Evolutionary conservation across 2,329 filamentous ascomycete genomes (phyloP).

Genomic region (Orbilia oligospora): DNA sequence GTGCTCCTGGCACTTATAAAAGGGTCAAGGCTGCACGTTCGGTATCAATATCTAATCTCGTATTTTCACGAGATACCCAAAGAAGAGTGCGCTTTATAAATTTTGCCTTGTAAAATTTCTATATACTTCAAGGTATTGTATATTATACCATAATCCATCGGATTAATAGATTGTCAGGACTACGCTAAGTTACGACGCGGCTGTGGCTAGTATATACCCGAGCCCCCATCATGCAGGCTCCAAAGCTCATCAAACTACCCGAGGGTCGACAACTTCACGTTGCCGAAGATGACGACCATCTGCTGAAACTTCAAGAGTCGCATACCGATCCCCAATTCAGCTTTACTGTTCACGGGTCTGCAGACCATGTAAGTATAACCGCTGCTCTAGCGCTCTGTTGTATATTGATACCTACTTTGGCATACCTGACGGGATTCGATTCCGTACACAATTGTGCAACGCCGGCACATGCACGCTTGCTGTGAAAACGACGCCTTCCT

Average conservation of each 20-base stretch:
- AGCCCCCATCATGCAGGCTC: constrained; percentile 12
- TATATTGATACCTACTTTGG: too few relatives aligned
- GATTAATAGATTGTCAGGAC: too few relatives aligned
- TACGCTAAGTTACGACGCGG: too few relatives aligned
- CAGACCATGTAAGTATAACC: constrained; percentile 67
- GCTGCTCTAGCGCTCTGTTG: too few relatives aligned
- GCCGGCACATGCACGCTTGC: too few relatives aligned
- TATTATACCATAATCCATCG: too few relatives aligned
- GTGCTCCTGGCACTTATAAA: constrained; percentile 27
- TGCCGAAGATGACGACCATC: constrained; percentile 50
- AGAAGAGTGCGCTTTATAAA: neutral
- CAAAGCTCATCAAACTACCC: constrained; percentile 35
- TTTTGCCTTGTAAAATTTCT: neutral
- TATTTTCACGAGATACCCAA: neutral
- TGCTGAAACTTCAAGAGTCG: constrained; percentile 34
- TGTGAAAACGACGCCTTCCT: too few relatives aligned
- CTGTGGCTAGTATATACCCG: neutral
- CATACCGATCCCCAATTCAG: constrained; percentile 41
- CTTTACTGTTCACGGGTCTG: constrained; percentile 59
- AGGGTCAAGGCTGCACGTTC: constrained; percentile 19
- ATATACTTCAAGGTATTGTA: too few relatives aligned
- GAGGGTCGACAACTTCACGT: constrained; percentile 42
- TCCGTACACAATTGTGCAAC: too few relatives aligned
- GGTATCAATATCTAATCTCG: neutral
- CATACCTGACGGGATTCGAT: too few relatives aligned